Evolutionary conservation across 164 flowering plant genomes (phyloP).

Genomic region (Magnolia changhungtana): DNA sequence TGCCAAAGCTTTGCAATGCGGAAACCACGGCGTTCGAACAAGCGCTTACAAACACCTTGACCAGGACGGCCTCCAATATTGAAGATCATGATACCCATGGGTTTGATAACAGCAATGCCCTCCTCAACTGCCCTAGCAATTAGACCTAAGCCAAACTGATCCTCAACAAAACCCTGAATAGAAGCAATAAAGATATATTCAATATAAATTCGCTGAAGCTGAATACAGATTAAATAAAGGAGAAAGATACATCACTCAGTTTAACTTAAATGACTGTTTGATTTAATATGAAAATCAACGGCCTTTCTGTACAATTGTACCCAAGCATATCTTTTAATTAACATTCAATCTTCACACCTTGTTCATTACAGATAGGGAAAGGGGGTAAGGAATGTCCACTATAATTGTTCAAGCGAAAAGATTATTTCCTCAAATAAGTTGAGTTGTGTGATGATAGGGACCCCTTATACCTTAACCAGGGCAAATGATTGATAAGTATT

Average conservation of each 20-base stretch:
- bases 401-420: neutral
- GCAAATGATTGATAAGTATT: neutral
- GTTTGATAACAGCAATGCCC: constrained; percentile 89
- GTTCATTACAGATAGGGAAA: neutral
- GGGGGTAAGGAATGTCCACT: neutral
- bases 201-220: neutral
- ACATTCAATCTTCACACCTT: neutral
- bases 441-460: neutral
- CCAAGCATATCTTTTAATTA: neutral
- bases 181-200: neutral
- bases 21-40: constrained; percentile 96
- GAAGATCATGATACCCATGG: constrained; percentile 91
- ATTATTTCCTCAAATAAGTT: neutral
- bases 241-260: too few relatives aligned
- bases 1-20: constrained; percentile 86
- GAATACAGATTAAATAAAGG: neutral
- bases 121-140: constrained; percentile 98
- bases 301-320: neutral
- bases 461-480: too few relatives aligned
- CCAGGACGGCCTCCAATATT: constrained; percentile 99
- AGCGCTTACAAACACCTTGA: constrained; percentile 86
- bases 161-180: constrained; percentile 92
- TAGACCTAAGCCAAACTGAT: constrained; percentile 94
- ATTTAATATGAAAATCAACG: neutral
- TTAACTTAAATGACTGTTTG: neutral